Base-by-base conservation (phyloP, 2,329 filamentous ascomycete genomes). In the Cladosporium sp. region DNA sequence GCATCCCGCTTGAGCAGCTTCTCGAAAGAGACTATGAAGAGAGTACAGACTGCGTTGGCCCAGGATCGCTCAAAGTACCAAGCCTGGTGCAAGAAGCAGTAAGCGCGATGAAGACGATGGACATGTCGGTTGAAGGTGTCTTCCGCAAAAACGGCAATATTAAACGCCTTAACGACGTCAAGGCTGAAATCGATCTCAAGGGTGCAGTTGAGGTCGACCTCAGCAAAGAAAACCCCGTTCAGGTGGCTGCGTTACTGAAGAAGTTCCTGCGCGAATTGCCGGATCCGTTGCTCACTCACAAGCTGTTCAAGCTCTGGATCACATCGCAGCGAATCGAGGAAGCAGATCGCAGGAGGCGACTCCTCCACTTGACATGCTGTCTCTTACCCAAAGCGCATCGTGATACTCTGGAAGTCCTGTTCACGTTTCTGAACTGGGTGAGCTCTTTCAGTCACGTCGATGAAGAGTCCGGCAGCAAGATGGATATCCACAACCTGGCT, bases 81-180 rank as follows among this genome's bases (percentile, higher is more conserved):
- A 87, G 89, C n/a, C 78, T 98, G 49, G 81, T 98, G n/a, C 92
- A 97, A 64, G 92, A 96, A 67, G 85, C 92, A 45, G 86, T 98
- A 35, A 87, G 88, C 3, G 90, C 91, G 10, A 95, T 98, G 89
- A 85, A 91, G 62, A 93, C 92, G 71, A 97, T 98, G 89, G 93
- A 98, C 69, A 90, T 98, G 75, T 97, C 92, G 1, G 89, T 98
- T 1, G 93, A 98, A 70, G 93, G 93, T 63, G 91, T 98, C 18
- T 98, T 98, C 81, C 85, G 93, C 62, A 98, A 98, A 79, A 98
- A 97, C 64, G 93, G 93, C 62, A 98, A 97, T 70, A 96, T 98
- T 74, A 92, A 93, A 70, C 88, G 91, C 61, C 78, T 96, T 42
- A 89, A 87, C 61, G 91, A 95, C 56, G 77, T 95, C 6, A 85